Percentiles rank a stretch among this genome's conserved stretches.
Evolutionary conservation across 805 yeast genomes (phyloP).

Genomic region (Deakozyma indianensis): DNA sequence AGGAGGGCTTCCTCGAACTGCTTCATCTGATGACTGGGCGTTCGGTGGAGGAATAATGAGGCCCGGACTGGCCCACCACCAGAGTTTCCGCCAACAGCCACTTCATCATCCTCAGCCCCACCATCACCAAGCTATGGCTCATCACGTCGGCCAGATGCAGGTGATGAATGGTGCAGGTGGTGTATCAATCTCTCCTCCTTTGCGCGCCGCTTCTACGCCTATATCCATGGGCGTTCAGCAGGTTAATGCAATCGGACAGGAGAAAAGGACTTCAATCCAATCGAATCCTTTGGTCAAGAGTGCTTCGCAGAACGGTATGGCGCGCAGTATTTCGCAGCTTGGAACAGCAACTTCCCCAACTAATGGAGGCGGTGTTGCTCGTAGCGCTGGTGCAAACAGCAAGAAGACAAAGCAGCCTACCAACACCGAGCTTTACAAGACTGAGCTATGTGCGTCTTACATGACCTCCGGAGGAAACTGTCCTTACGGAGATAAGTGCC

Average conservation of each 20-base stretch:
- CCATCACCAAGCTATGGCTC: background rate
- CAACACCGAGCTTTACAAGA: slow-evolving; percentile 65
- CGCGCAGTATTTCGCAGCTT: background rate
- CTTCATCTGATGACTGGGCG: background rate
- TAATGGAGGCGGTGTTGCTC: background rate
- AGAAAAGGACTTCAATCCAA: background rate
- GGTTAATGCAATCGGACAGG: background rate
- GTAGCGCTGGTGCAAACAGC: slow-evolving; percentile 10
- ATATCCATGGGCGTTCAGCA: background rate
- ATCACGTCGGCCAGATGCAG: background rate
- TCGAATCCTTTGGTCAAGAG: background rate
- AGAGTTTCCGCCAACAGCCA: slow-evolving; percentile 1
- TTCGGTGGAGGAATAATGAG: background rate
- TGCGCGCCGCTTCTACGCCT: background rate
- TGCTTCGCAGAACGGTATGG: background rate
- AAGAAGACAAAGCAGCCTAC: slow-evolving; percentile 21
- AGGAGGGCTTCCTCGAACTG: slow-evolving; percentile 1
- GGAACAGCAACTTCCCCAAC: background rate
- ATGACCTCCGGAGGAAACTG: slow-evolving; percentile 55
- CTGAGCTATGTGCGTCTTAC: slow-evolving; percentile 76
- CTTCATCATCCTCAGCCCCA: background rate
- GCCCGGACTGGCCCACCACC: background rate
- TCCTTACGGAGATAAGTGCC: slow-evolving; percentile 85
- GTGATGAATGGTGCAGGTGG: background rate
- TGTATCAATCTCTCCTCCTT: background rate